phyloP scores from a whole-genome alignment of 192 early-diverging fungal genomes.

The Thamnidium elegans region DNA sequence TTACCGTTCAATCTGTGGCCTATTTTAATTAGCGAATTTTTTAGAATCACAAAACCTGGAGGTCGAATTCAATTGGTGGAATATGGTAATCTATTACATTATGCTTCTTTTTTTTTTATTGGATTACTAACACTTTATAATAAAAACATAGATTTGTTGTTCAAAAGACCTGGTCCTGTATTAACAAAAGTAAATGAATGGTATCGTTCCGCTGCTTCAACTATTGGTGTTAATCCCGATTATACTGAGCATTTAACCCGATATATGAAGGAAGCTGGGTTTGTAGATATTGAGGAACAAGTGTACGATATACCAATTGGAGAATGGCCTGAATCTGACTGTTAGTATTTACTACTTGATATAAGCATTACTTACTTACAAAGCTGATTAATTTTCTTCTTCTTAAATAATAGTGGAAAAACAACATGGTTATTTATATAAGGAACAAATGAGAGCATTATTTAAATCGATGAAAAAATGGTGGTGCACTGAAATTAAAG shows the following conservation, averaged over 20 bases:
- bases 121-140: not conserved
- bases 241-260: constrained; percentile 2
- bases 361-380: too few species aligned
- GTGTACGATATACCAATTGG: constrained; percentile 29
- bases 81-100: constrained; percentile 18
- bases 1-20: constrained; percentile 23
- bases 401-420: too few species aligned
- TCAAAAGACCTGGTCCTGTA: constrained; percentile 24
- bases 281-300: constrained; percentile 22
- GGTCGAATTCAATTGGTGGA: constrained; percentile 28
- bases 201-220: constrained; percentile 18
- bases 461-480: constrained; percentile 37
- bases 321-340: constrained; percentile 28
- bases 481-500: constrained; percentile 20
- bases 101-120: not conserved
- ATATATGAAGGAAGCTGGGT: constrained; percentile 17
- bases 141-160: constrained; percentile 22
- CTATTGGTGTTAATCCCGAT: not conserved
- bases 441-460: constrained; percentile 27
- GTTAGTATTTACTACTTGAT: too few species aligned
- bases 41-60: constrained; percentile 22
- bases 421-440: constrained; percentile 31
- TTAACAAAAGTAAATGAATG: constrained; percentile 27
- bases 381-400: too few species aligned
- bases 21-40: constrained; percentile 16